Base-by-base conservation (phyloP, 179 eudicot species). In the Patellifolia procumbens region DNA sequence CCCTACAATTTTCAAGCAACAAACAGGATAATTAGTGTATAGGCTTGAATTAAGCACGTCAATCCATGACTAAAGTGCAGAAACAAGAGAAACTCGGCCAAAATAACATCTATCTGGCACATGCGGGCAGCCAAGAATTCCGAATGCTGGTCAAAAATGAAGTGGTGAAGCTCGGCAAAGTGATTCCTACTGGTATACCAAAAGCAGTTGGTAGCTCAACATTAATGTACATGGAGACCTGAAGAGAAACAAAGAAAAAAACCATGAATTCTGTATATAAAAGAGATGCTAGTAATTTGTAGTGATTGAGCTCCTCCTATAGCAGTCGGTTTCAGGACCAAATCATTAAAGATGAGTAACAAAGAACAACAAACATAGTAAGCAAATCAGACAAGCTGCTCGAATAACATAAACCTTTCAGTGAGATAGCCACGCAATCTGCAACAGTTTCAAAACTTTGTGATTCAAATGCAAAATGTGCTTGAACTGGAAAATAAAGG, bases 221-320 rank as follows among this genome's bases (percentile, higher is more conserved):
- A 74, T 43, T 46, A 76, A 76, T 75, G 65, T 80, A 76, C 68
- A 80, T 39, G 70, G 68, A 61, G 76, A 64, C 76, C 80, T 80
- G 83, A 42, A 31, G 62, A 71, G 37, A 53, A 31, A 72, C 73
- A 72, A 70, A 70, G 39, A 34, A 59, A 48, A 59, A 20, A 3
- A 51, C 39, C 16, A 61, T 49, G 56, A 22, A 39, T 39, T 35
- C 22, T 67, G 3, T 20, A 65, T 68, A 19, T 28, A 22, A 8
- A 7, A 19, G 4, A 24, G 6, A 20, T 52, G 45, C 29, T 56
- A 29, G n/a, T 53, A 72, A 0, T 32, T 52, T 19, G 34, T 56
- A 29, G n/a, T 53, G 55, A 0, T 32, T 52, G 29, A 52, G 29
- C 74, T 52, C 49, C 74, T 52, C 49, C 2, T 12, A n/a, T 7